phyloP scores from a whole-genome alignment of 805 yeast genomes.

The Saturnispora diversa region DNA sequence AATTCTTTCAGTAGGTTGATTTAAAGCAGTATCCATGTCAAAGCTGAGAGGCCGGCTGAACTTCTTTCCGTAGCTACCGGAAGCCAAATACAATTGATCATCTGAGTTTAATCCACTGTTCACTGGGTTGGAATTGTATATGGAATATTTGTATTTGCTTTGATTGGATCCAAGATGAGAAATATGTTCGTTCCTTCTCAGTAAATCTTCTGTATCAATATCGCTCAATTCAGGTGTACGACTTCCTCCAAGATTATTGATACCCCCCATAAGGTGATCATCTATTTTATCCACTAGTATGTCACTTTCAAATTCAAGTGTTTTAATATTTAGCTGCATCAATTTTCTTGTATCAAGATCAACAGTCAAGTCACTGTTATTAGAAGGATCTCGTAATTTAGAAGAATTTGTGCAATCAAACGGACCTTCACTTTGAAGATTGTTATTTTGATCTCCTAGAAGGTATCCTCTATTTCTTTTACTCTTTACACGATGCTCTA shows the following conservation, averaged over 20 bases:
- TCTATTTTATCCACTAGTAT: neutral
- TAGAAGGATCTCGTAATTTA: neutral
- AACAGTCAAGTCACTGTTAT: neutral
- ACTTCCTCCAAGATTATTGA: too few relatives aligned
- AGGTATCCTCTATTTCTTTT: neutral
- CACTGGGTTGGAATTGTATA: constrained; percentile 10
- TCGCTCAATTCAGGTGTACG: too few relatives aligned
- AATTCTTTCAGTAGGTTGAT: constrained; percentile 6
- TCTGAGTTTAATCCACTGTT: constrained; percentile 3
- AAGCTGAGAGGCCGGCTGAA: neutral
- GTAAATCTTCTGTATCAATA: neutral
- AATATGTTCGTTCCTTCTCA: neutral
- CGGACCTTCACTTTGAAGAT: neutral
- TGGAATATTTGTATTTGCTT: neutral
- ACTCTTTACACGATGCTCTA: neutral
- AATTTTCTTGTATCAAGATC: constrained; percentile 6
- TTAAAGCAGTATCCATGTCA: neutral
- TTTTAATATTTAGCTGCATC: constrained; percentile 5
- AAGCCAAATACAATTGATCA: constrained; percentile 6
- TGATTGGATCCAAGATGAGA: neutral
- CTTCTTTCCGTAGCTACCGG: neutral
- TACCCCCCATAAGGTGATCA: neutral
- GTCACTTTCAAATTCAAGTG: constrained; percentile 7
- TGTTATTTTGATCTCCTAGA: neutral
- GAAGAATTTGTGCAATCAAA: neutral